Percentiles rank a stretch among this genome's conserved stretches.
Conservation (phyloP, 768 basidiomycete species). For the Pilatotrama ljubarskyi region DNA sequence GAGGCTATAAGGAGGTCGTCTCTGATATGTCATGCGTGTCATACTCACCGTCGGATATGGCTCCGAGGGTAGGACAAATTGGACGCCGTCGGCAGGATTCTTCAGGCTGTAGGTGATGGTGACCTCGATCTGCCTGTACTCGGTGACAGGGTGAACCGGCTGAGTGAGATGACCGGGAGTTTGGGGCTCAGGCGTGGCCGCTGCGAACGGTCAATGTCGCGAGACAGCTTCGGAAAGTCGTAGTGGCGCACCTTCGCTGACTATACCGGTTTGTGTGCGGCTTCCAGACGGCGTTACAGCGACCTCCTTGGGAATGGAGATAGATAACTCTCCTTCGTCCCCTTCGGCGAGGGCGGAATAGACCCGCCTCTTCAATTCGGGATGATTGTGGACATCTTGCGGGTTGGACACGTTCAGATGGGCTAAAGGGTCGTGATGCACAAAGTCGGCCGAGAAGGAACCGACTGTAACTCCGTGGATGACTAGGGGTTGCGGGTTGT, state of each 20-base stretch:
- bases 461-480: conserved; percentile 74
- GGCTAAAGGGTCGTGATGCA: conserved; percentile 73
- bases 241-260: conserved; percentile 55
- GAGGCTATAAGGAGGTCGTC: not conserved
- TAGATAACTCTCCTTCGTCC: conserved; percentile 93
- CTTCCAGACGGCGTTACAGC: conserved; percentile 61
- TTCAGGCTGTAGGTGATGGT: conserved; percentile 80
- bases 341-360: conserved; percentile 89
- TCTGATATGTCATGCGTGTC: not conserved
- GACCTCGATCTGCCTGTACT: conserved; percentile 75
- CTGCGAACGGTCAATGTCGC: conserved; percentile 30
- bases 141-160: conserved; percentile 43
- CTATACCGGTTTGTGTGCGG: conserved; percentile 40
- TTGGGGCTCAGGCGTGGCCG: conserved; percentile 82
- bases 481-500: conserved; percentile 42
- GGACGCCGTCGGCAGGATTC: conserved; percentile 81
- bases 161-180: conserved; percentile 50
- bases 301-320: conserved; percentile 78
- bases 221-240: not conserved
- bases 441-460: conserved; percentile 73
- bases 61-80: conserved; percentile 81
- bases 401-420: conserved; percentile 64
- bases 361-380: conserved; percentile 89
- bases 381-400: conserved; percentile 83
- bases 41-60: conserved; percentile 79